A percentile compares a stretch with the other conserved stretches of the same genome.
phyloP scores from a whole-genome alignment of 1,139 yeast genomes.

The Waltiozyma sp. region DNA sequence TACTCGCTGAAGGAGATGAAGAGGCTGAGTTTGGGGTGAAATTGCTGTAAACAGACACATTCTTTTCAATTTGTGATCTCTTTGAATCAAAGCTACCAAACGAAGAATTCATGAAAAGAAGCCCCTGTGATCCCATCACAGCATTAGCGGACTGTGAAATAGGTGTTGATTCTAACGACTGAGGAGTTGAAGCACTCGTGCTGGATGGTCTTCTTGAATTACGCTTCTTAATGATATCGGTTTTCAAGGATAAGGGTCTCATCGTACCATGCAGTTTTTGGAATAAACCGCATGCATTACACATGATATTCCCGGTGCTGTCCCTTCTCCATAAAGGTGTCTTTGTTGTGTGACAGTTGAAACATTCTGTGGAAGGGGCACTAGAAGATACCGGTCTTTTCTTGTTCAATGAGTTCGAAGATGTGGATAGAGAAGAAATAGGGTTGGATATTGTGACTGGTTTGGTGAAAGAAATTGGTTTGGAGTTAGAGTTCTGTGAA shows the following conservation, averaged over 20 bases:
- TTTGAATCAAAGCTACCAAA: neutral
- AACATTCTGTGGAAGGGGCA: slow-evolving; percentile 34
- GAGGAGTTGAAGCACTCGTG: neutral
- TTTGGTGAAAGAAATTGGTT: slow-evolving; percentile 6
- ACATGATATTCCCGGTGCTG: slow-evolving; percentile 85
- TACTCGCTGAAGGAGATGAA: neutral
- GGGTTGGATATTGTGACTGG: slow-evolving; percentile 3
- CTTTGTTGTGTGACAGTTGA: slow-evolving; percentile 86
- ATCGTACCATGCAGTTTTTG: slow-evolving; percentile 90
- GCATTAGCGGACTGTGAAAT: neutral
- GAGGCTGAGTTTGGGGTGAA: neutral
- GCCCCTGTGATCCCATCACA: neutral
- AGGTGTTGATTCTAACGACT: neutral
- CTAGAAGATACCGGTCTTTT: slow-evolving; percentile 12
- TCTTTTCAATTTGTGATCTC: neutral
- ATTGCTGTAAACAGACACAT: slow-evolving; percentile 4
- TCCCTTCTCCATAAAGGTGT: slow-evolving; percentile 96
- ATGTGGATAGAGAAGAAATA: slow-evolving; percentile 9
- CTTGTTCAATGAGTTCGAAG: slow-evolving; percentile 10
- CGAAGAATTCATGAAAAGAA: neutral
- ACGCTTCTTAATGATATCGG: slow-evolving; percentile 89
- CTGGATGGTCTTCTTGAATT: slow-evolving; percentile 23
- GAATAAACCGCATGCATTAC: slow-evolving; percentile 95
- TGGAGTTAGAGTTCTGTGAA: slow-evolving; percentile 2
- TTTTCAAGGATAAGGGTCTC: slow-evolving; percentile 81